Base-by-base conservation (phyloP, 2,329 filamentous ascomycete species). In the Aplosporella prunicola region DNA sequence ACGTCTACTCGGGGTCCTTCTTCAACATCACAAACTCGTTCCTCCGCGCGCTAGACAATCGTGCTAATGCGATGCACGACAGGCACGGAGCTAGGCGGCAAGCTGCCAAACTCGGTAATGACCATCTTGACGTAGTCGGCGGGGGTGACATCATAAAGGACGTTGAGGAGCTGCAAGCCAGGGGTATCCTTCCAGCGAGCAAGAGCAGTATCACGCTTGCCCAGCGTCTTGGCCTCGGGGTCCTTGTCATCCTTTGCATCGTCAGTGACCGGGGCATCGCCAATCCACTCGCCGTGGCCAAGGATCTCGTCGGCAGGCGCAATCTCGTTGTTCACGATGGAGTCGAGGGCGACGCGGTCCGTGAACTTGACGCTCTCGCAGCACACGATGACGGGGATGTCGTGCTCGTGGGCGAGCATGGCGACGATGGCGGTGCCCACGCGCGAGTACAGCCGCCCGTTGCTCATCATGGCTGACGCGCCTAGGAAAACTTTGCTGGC, bases 301-400 rank as follows among this genome's bases (percentile, higher is more conserved):
- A 68, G 51, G 9, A 82, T 63, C 63, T 85, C 70, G 59, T 82
- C 76, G 61, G 85, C 53, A 58, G 88, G 72, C 62, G 76, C 87
- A 44, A 95, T 80, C 66, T 98, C 91, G 58, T 98, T 98, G 52
- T 86, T 80, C 27, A 91, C 89, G 47, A 96, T 84, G 16, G 86
- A 89, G 62, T 96, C 91, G 10, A 93, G 76, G 5, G 86, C 83
- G 9, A 95, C 85, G 41, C 86, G 80, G 50, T 86, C 79, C 51
- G 91, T 83, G 58, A 96, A 95, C 63, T 96, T 98, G 64, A 96
- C 80, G 4, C 82, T 91, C 65, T 96, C 89, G 59, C 86, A 94
- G 42, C 93, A 82, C 3, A 93, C 85, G 22, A 93, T 79, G 41
- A 96, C 85, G 1, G 84, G 82, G 24, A 88, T 75, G 41, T 81